Percentiles rank a stretch among this genome's conserved stretches.
phyloP scores from a whole-genome alignment of 768 basidiomycete genomes.

The Boletellus ananas region DNA sequence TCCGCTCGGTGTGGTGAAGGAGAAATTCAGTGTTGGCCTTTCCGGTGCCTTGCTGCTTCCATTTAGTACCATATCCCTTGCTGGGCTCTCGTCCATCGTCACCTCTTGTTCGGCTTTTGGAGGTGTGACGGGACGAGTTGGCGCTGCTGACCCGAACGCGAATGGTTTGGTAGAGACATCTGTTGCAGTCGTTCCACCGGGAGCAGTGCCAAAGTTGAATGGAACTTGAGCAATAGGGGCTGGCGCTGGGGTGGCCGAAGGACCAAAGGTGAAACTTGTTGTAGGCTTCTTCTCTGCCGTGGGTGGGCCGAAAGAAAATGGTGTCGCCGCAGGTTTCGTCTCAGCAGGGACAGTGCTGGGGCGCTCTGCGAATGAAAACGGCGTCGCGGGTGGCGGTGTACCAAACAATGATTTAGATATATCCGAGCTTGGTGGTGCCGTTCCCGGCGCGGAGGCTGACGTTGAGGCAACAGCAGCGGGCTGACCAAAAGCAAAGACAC shows the following conservation, averaged over 20 bases:
- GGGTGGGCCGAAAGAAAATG: conserved; percentile 32
- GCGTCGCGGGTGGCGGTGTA: conserved; percentile 18
- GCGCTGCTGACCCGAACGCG: conserved; percentile 43
- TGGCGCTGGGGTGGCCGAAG: conserved; percentile 33
- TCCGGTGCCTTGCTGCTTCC: conserved; percentile 34
- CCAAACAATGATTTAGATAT: conserved; percentile 44
- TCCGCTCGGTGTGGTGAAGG: conserved; percentile 41
- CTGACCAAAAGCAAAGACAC: conserved; percentile 32
- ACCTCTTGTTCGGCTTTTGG: conserved; percentile 66
- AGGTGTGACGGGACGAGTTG: conserved; percentile 56
- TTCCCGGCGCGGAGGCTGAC: conserved; percentile 6
- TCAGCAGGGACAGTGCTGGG: conserved; percentile 20
- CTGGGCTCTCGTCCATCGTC: conserved; percentile 81
- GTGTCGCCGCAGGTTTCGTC: conserved; percentile 19
- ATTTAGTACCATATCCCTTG: conserved; percentile 53
- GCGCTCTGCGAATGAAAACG: conserved; percentile 45
- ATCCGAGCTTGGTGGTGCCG: conserved; percentile 25
- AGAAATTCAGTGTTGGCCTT: conserved; percentile 44
- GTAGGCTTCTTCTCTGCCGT: conserved; percentile 35
- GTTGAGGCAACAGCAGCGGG: conserved; percentile 10
- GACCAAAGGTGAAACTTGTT: conserved; percentile 43
- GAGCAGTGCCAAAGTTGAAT: conserved; percentile 49
- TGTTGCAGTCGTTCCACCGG: conserved; percentile 32
- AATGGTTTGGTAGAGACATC: conserved; percentile 52
- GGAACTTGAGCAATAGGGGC: conserved; percentile 28